Evolutionary conservation across 2,329 filamentous ascomycete genomes (phyloP), one percentile per base, ranked within the genome.

Genomic region (Biscogniauxia sp.): DNA sequence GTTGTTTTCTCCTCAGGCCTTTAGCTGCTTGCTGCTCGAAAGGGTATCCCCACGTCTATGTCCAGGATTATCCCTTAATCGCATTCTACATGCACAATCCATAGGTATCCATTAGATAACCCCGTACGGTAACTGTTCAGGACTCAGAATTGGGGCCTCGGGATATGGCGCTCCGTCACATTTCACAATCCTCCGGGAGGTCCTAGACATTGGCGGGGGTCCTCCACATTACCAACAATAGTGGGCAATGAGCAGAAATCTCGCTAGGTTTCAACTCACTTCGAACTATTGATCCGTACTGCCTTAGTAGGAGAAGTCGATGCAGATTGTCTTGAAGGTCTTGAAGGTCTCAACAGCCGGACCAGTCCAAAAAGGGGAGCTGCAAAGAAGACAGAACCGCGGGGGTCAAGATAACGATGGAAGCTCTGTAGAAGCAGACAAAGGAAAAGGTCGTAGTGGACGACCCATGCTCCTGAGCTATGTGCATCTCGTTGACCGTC

Each of bases 331-430:
- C 54, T 60, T 55, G 54, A 55, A 64, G 62, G 62, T 59, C 59
- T 68, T 55, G 55, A 53, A 64, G 62, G 62, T 61, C 61, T 68
- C 60, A 55, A 62, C 59, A 64, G 59, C 61, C 66, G 68, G 69
- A 62, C 53, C 57, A 56, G 60, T 66, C 71, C 70, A 52, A 71
- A 72, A 68, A 57, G 64, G 69, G 71, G 71, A 73, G 71, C 70
- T 73, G 71, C 68, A 71, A 65, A 68, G 71, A 73, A 72, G 55
- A 65, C 64, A 59, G 63, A 52, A 63, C 61, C 66, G 66, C 63
- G 66, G 68, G 63, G 20, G 64, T 64, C 62, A 62, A 71, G 70
- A 73, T 73, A 73, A 72, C 67, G 67, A 70, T 73, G 64, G 71
- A 73, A 73, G 70, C 65, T 68, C 58, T 57, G 67, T 71, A 58